A percentile compares a stretch with the other conserved stretches of the same genome.
Conservation (phyloP, 2,329 filamentous ascomycete species). For the Alternaria sp. region DNA sequence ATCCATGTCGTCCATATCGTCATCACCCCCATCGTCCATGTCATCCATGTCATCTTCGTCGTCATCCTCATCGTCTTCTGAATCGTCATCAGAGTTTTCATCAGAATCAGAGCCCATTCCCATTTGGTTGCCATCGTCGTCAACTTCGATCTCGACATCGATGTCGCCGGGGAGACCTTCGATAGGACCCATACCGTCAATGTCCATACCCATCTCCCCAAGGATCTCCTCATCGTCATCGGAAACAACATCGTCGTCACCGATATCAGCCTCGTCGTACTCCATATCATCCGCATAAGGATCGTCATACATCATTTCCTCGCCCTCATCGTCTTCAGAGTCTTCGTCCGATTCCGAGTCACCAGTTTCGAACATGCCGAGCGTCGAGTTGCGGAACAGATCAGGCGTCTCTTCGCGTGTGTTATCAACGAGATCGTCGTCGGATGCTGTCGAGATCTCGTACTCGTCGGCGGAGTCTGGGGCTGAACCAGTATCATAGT, state of each 20-base stretch:
- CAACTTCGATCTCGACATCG: conserved; percentile 87
- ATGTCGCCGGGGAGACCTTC: conserved; percentile 69
- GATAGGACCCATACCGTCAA: conserved; percentile 77
- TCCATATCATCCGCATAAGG: conserved; percentile 91
- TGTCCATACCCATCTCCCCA: conserved; percentile 67
- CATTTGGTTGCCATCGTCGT: conserved; percentile 66
- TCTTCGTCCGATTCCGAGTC: conserved; percentile 81
- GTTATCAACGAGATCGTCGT: conserved; percentile 81
- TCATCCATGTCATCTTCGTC: conserved; percentile 51
- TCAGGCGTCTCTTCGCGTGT: conserved; percentile 84
- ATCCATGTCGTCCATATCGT: conserved; percentile 50
- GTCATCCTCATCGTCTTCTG: conserved; percentile 62
- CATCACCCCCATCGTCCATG: conserved; percentile 50
- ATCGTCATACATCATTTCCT: conserved; percentile 80
- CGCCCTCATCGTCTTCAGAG: conserved; percentile 66
- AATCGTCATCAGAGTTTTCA: conserved; percentile 61
- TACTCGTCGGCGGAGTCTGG: conserved; percentile 76
- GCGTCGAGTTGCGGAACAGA: conserved; percentile 91
- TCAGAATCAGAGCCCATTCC: conserved; percentile 63
- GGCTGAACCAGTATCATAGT: conserved; percentile 72
- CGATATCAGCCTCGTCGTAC: conserved; percentile 78
- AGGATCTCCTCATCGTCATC: conserved; percentile 85
- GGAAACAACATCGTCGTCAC: conserved; percentile 74
- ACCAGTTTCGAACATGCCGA: conserved; percentile 90
- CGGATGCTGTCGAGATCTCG: conserved; percentile 90